phyloP scores from a whole-genome alignment of 1,284 basidiomycete genomes.

The Trametes sp. region DNA sequence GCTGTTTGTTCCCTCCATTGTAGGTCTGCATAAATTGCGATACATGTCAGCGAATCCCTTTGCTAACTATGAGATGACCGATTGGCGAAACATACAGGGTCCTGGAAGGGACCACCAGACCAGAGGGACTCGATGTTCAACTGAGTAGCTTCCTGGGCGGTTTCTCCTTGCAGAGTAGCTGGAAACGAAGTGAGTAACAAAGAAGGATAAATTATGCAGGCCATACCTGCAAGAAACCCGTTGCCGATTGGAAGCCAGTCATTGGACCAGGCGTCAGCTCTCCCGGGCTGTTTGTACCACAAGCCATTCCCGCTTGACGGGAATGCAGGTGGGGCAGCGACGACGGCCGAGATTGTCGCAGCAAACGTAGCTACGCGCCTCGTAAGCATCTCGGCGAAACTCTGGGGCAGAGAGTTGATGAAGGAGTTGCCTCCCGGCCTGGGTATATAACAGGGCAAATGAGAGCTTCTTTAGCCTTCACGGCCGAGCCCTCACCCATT shows the following conservation, averaged over 20 bases:
- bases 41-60: too few species aligned
- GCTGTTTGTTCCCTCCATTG: conserved; percentile 72
- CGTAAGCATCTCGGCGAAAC: conserved; percentile 13
- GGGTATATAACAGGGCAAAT: conserved; percentile 6
- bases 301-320: conserved; percentile 76
- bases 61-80: not conserved
- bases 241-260: conserved; percentile 76
- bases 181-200: not conserved
- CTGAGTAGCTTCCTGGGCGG: conserved; percentile 63
- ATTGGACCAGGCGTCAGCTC: conserved; percentile 54
- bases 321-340: conserved; percentile 57
- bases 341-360: conserved; percentile 16
- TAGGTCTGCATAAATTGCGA: conserved; percentile 55
- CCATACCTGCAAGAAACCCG: conserved; percentile 70
- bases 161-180: conserved; percentile 75
- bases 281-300: conserved; percentile 67
- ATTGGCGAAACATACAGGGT: conserved; percentile 53
- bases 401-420: not conserved
- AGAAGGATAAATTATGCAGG: not conserved
- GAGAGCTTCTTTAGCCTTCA: not conserved
- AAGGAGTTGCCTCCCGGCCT: not conserved
- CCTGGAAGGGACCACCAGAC: conserved; percentile 76
- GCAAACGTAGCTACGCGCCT: conserved; percentile 21
- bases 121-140: conserved; percentile 80
- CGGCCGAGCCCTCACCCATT: too few species aligned